Base-by-base conservation (phyloP, 768 basidiomycete species). In the Rhodotorula graminis region DNA sequence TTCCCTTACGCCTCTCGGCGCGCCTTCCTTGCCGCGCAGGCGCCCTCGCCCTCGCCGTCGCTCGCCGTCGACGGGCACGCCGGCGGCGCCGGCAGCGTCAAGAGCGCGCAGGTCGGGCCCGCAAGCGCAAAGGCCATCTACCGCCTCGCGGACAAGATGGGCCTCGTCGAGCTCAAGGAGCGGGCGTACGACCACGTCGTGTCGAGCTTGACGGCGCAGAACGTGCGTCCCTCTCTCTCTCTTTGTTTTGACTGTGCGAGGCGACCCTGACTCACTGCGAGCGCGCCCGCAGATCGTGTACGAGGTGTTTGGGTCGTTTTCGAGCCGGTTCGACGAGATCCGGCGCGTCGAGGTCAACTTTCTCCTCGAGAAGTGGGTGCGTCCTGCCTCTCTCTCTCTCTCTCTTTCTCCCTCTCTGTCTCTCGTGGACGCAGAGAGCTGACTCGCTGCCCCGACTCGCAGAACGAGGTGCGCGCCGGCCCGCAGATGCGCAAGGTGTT, bases 291-390 rank as follows among this genome's bases (percentile, higher is more conserved):
- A 75, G 74, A 79, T 82, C 40, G 80, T 82, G 3, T 80, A 81
- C 70, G 83, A 84, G 68, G 82, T 80, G 6, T 84, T 84, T 67
- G 80, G 80, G 11, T 77, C 80, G 4, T 83, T 84, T 73, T 77
- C 78, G 29, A 78, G 79, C 33, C 79, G 81, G 0, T 84, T 81
- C 71, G 82, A 82, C 53, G 81, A 83, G 64, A 78, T 84, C 42
- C 69, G 81, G 15, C 80, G 80, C 76, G 81, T 82, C 59, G 71
- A 80, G 55, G 61, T 79, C 21, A 75, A 67, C 0, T 76, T 77
- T 58, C 68, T 80, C 23, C 73, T 78, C 33, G 59, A 74, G 57
- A 66, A 77, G 29, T 70, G 77, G 77, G 70, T 70, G 27, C 40
- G 67, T 64, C 23, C 7, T 9, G 50, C 33, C 44, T 27, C 40